These are phyloP conservation scores for Arachis hypogaea DNA, from an alignment of 306 rosid genomes.

Conservation along the genomic window DNA sequence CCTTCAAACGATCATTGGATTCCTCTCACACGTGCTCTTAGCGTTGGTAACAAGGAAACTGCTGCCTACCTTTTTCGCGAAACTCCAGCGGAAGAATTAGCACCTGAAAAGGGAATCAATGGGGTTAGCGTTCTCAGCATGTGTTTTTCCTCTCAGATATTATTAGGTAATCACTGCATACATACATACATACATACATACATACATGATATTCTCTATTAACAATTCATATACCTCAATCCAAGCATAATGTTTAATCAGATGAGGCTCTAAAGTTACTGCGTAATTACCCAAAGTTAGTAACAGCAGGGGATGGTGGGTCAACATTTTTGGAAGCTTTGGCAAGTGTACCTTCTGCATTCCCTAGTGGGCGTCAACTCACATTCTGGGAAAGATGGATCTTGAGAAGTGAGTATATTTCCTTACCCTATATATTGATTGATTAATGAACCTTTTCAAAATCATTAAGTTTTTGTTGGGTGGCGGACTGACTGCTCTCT, in stretches of 20 bases:
- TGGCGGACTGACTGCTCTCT: background rate
- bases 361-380: conserved; percentile 1
- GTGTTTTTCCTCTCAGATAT: background rate
- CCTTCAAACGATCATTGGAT: background rate
- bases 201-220: no score
- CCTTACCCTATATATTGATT: background rate
- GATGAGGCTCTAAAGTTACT: background rate
- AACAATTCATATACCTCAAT: no score
- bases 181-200: no score
- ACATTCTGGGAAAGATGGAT: background rate
- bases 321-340: background rate
- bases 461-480: no score
- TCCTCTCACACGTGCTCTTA: background rate
- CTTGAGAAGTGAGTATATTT: background rate
- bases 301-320: background rate
- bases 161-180: background rate
- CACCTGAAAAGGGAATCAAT: background rate
- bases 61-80: background rate
- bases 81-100: background rate
- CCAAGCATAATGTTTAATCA: background rate
- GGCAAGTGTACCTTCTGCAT: conserved; percentile 7
- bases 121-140: background rate
- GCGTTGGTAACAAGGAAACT: background rate
- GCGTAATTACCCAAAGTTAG: background rate
- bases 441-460: no score